Conservation (phyloP, 345 rosid genomes). For the Brassica incana region DNA sequence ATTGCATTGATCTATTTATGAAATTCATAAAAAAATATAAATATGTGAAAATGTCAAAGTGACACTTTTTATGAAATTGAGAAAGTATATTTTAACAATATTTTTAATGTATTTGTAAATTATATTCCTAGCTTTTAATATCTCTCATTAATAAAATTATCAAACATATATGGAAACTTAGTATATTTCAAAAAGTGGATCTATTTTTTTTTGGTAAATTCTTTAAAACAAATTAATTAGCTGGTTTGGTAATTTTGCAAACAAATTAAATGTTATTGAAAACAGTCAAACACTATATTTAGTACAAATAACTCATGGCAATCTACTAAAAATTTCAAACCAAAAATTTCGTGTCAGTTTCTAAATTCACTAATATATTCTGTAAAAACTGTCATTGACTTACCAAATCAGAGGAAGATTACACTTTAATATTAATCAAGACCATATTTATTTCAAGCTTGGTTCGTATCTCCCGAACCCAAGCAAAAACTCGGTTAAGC, state of each 20-base stretch:
- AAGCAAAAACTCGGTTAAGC: background rate
- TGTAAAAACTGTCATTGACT: constrained; percentile 16
- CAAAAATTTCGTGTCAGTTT: background rate
- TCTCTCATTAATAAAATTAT: background rate
- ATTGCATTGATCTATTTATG: too few species aligned
- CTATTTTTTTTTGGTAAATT: background rate
- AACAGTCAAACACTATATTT: background rate
- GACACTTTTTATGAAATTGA: too few species aligned
- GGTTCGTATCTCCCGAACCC: background rate
- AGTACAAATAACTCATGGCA: background rate
- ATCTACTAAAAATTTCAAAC: background rate
- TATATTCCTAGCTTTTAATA: background rate
- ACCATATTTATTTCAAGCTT: background rate
- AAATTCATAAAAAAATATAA: too few species aligned
- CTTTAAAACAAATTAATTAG: background rate
- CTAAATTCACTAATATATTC: background rate
- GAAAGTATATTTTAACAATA: background rate
- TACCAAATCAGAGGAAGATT: constrained; percentile 23
- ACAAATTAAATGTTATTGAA: background rate
- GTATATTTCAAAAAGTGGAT: background rate
- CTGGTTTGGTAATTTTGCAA: background rate
- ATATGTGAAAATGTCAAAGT: too few species aligned
- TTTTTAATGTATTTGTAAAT: background rate
- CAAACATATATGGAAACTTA: background rate
- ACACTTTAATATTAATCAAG: background rate